Percentiles rank a stretch among this genome's conserved stretches.
These are phyloP conservation scores for Stenogyne calaminthoides DNA, from an alignment of 305 asterid species.

Conservation along the genomic window DNA sequence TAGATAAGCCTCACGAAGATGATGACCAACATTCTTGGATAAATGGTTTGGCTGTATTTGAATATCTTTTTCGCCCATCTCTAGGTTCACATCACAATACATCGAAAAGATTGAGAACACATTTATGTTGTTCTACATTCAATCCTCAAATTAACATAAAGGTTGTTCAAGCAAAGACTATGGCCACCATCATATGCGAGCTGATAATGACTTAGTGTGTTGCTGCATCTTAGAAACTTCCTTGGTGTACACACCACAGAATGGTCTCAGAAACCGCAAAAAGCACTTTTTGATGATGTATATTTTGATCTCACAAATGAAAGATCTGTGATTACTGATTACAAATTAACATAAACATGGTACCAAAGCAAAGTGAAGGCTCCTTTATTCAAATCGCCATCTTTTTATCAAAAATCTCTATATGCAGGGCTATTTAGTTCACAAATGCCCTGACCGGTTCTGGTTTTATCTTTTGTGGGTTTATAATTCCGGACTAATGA, in stretches of 20 bases:
- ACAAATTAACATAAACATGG: neutral
- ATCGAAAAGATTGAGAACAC: neutral
- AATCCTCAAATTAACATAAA: neutral
- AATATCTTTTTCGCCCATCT: neutral
- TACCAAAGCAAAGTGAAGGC: neutral
- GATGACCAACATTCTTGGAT: neutral
- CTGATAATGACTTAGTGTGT: neutral
- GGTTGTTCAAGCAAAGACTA: neutral
- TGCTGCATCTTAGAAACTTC: neutral
- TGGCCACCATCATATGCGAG: neutral
- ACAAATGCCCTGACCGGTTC: too few species aligned
- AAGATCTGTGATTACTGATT: neutral
- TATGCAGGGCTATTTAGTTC: too few species aligned
- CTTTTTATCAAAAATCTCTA: neutral
- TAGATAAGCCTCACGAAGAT: slow-evolving; percentile 41
- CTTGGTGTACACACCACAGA: neutral
- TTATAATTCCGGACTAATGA: too few species aligned
- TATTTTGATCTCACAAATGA: neutral
- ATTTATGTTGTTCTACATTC: neutral
- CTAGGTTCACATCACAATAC: neutral
- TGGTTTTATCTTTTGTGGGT: too few species aligned
- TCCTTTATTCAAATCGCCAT: neutral
- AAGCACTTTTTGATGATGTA: neutral
- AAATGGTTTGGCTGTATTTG: neutral
- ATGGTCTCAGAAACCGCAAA: neutral